A percentile compares a stretch with the other conserved stretches of the same genome.
phyloP scores from a whole-genome alignment of 1,284 basidiomycete species.

The Bjerkandera adusta region DNA sequence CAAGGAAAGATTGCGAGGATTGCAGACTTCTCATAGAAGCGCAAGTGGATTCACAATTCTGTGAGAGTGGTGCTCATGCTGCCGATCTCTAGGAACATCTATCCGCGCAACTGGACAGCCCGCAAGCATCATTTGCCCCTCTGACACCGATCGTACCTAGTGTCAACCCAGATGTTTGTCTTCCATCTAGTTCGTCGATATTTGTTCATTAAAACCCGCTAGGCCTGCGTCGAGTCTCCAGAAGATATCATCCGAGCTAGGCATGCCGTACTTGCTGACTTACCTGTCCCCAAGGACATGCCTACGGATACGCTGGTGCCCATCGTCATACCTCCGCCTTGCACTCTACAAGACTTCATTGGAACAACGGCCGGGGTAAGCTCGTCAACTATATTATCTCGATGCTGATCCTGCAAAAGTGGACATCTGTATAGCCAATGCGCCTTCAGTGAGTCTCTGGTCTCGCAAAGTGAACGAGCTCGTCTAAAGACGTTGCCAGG shows the following conservation, averaged over 20 bases:
- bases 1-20: conserved; percentile 20
- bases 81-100: neutral
- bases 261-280: conserved; percentile 49
- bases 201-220: neutral
- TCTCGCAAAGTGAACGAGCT: conserved; percentile 3
- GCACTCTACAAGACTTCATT: conserved; percentile 68
- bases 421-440: conserved; percentile 9
- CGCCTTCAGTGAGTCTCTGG: conserved; percentile 12
- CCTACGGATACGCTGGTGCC: conserved; percentile 66
- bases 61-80: neutral
- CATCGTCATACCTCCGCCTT: conserved; percentile 58
- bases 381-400: conserved; percentile 11
- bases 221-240: conserved; percentile 22
- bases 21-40: neutral
- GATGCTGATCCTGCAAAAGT: neutral
- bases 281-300: conserved; percentile 60
- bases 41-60: neutral
- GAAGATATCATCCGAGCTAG: conserved; percentile 50
- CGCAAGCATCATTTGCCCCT: neutral
- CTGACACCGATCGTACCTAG: neutral
- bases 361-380: conserved; percentile 56
- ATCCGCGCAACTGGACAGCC: too few relatives aligned
- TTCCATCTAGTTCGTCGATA: neutral
- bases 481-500: conserved; percentile 49
- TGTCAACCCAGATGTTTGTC: neutral